Conservation (phyloP, 2,329 filamentous ascomycete species). For the Amauroascus niger region DNA sequence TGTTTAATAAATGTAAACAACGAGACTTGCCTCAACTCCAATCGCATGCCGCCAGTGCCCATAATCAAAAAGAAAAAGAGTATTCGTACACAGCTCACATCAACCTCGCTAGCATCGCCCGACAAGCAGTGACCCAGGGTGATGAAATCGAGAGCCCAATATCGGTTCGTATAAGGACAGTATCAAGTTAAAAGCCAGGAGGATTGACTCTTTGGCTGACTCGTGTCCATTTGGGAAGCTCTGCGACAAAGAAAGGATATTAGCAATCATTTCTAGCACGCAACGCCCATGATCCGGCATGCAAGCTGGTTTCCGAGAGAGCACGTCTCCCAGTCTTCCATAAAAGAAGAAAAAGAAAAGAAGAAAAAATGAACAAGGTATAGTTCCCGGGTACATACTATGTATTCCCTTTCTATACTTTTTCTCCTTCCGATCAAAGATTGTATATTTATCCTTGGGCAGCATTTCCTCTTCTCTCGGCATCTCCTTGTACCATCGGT, state of each 20-base stretch:
- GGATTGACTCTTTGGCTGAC: constrained; percentile 90
- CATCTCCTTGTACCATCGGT: constrained; percentile 93
- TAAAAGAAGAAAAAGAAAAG: not conserved
- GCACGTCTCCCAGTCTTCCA: no score
- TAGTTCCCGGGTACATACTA: constrained; percentile 65
- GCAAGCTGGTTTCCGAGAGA: no score
- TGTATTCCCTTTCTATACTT: constrained; percentile 94
- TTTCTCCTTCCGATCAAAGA: constrained; percentile 95
- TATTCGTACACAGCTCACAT: constrained; percentile 7
- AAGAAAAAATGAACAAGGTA: not conserved
- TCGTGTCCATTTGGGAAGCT: constrained; percentile 86
- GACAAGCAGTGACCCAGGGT: not conserved
- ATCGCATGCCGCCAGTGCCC: not conserved
- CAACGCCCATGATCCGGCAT: no score
- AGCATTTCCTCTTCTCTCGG: constrained; percentile 92
- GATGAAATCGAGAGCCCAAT: not conserved
- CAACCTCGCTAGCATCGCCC: not conserved
- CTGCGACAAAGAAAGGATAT: constrained; percentile 36
- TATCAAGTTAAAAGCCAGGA: constrained; percentile 64
- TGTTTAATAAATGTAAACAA: constrained; percentile 6
- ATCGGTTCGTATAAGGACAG: not conserved
- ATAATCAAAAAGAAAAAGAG: not conserved
- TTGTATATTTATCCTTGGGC: constrained; percentile 92
- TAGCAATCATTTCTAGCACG: constrained; percentile 6
- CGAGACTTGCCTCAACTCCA: constrained; percentile 1